Percentiles rank a stretch among this genome's conserved stretches.
Evolutionary conservation across 23 red algal species (phyloP).

Genomic region (Agarophyton chilense): DNA sequence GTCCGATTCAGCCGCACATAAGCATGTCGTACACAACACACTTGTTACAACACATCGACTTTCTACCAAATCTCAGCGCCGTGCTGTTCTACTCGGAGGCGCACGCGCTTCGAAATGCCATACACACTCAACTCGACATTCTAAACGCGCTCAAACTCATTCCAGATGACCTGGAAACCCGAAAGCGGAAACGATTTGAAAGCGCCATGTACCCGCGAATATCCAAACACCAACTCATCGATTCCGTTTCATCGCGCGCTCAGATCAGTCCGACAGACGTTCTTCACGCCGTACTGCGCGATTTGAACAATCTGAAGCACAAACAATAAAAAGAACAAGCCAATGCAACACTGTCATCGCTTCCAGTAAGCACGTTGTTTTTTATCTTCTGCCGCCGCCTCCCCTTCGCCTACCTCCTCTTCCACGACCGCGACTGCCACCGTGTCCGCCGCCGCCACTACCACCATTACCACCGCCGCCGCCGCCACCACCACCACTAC

Average conservation of each 20-base stretch:
- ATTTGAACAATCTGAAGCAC: slow-evolving; percentile 20
- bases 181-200: slow-evolving; percentile 7
- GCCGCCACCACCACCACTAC: slow-evolving; percentile 33
- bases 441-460: not conserved
- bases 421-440: not conserved
- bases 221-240: not conserved
- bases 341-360: no score
- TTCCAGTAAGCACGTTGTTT: not conserved
- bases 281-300: slow-evolving; percentile 49
- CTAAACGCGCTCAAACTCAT: slow-evolving; percentile 17
- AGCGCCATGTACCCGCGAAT: slow-evolving; percentile 47
- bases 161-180: slow-evolving; percentile 33
- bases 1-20: not conserved
- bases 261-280: slow-evolving; percentile 42
- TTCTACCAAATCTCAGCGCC: slow-evolving; percentile 33
- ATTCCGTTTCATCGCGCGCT: slow-evolving; percentile 7
- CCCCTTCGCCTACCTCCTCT: not conserved
- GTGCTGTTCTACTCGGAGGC: slow-evolving; percentile 70
- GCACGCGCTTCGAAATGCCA: slow-evolving; percentile 37
- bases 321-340: not conserved
- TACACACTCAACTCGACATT: slow-evolving; percentile 22
- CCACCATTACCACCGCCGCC: slow-evolving; percentile 12
- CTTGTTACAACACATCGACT: slow-evolving; percentile 1
- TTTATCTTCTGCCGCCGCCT: slow-evolving; percentile 15
- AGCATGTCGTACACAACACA: not conserved